Evolutionary conservation across 495 filamentous ascomycete species (phyloP), one percentile per base, ranked within the genome.

Genomic region (Jackrogersella minutella): DNA sequence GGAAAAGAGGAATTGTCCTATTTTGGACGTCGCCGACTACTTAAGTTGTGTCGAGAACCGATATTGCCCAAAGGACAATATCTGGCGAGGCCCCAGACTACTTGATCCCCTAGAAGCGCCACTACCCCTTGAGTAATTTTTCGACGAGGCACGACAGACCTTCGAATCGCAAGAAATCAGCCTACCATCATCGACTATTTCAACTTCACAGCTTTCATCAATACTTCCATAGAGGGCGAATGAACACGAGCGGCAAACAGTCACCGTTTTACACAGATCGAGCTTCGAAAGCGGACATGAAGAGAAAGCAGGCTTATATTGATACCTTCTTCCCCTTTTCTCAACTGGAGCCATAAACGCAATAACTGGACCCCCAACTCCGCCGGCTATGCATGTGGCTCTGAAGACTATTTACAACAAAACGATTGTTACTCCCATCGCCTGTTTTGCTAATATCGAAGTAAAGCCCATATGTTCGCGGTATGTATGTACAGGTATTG

Each of bases 311-410:
- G 52, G 26, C 14, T 44, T 61, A 51, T 52, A 40, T 60, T 60
- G 34, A 24, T 47, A 44, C 46, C 62, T 51, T 39, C 13, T 47
- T 26, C 49, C 22, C 31, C 22, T 53, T 36, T 61, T 51, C 16
- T 5, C 21, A 28, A 16, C 36, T 14, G 44, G 19, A 46, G 40
- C 41, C 34, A 22, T 36, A 44, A 58, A 47, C 28, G 16, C 36
- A 39, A 37, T 47, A 21, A 41, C 44, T 41, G 33, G 40, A 13
- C 51, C 58, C 28, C 46, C 37, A 61, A 69, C 61, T 57, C 57
- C 66, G n/a, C 57, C 24, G 56, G 66, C 66, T 69, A 69, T 69
- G 66, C 66, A 69, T 69, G 16, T 58, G 41, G 51, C 51, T 55
- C 40, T 31, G 21, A 41, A 49, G 11, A 30, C 54, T 59, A 67